Evolutionary conservation across 2,329 filamentous ascomycete species (phyloP).

Genomic region (Nannizziopsis barbatae): DNA sequence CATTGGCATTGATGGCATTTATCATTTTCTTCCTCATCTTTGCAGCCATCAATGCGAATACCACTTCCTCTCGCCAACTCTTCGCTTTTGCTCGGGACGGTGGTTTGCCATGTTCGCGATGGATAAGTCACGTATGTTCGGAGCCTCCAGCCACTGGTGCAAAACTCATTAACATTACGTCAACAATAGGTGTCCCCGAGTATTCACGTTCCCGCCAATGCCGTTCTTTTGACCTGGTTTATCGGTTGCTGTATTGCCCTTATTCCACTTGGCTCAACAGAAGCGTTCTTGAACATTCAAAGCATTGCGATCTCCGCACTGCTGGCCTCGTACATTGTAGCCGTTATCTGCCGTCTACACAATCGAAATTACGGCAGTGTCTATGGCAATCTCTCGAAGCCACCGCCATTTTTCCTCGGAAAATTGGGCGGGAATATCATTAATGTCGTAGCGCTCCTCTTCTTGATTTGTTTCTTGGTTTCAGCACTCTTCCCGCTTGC

Average conservation of each 20-base stretch:
- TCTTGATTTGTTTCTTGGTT: conserved; percentile 31
- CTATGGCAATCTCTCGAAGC: conserved; percentile 7
- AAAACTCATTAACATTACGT: not conserved
- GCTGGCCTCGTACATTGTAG: conserved; percentile 36
- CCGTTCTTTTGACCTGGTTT: conserved; percentile 37
- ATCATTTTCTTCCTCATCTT: conserved; percentile 25
- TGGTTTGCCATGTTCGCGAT: conserved; percentile 31
- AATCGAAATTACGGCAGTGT: conserved; percentile 10
- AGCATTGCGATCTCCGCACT: conserved; percentile 34
- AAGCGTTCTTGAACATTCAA: conserved; percentile 36
- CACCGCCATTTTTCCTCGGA: conserved; percentile 20
- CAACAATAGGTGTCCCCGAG: conserved; percentile 25
- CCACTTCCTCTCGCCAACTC: conserved; percentile 47
- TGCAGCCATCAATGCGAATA: conserved; percentile 36
- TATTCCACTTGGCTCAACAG: conserved; percentile 43
- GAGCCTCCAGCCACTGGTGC: not conserved
- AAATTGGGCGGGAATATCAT: conserved; percentile 36
- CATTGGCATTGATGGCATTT: conserved; percentile 23
- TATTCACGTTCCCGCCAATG: conserved; percentile 37
- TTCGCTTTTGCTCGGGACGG: conserved; percentile 44
- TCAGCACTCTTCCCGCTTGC: conserved; percentile 37
- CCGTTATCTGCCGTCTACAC: conserved; percentile 34
- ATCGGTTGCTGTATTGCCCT: conserved; percentile 39
- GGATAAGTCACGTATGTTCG: conserved; percentile 29
- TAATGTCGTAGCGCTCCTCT: conserved; percentile 33